These are phyloP conservation scores for Orbilia quercus DNA, from an alignment of 2,329 filamentous ascomycete genomes.

Conservation along the genomic window DNA sequence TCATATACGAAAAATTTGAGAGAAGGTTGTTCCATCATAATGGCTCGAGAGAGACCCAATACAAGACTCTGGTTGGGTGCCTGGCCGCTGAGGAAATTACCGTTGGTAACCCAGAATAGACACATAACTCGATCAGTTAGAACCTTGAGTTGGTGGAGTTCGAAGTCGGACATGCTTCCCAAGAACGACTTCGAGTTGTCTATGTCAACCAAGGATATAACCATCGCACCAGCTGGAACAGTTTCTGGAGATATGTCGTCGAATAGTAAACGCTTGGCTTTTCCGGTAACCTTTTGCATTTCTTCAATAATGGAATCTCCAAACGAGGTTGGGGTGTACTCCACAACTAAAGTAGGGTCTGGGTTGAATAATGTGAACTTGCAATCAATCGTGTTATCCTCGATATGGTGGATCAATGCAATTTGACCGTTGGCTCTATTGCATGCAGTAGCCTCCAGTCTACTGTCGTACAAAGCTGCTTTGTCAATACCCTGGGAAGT, in stretches of 20 bases:
- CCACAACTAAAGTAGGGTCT: too few species aligned
- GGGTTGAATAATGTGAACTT: too few species aligned
- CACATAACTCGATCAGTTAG: slow-evolving; percentile 47
- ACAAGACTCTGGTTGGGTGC: slow-evolving; percentile 56
- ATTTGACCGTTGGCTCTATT: too few species aligned
- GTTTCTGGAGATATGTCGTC: slow-evolving; percentile 8
- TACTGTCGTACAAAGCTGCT: too few species aligned
- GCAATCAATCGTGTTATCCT: too few species aligned
- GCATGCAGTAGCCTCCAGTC: too few species aligned
- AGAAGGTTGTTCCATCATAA: slow-evolving; percentile 59
- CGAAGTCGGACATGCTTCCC: slow-evolving; percentile 24
- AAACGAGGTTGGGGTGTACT: background rate
- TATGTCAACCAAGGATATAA: slow-evolving; percentile 47
- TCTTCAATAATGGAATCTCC: slow-evolving; percentile 5
- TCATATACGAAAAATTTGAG: slow-evolving; percentile 57
- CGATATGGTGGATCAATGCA: too few species aligned
- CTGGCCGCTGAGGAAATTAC: slow-evolving; percentile 41
- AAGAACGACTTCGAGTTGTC: slow-evolving; percentile 46
- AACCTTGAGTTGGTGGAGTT: slow-evolving; percentile 41
- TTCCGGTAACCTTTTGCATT: background rate
- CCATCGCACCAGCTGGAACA: slow-evolving; percentile 11
- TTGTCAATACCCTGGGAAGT: too few species aligned
- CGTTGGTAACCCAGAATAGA: slow-evolving; percentile 58
- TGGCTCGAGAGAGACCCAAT: slow-evolving; percentile 56
- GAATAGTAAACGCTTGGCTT: slow-evolving; percentile 14